Evolutionary conservation across 2,329 filamentous ascomycete species (phyloP).

Genomic region (Ophiocordyceps unilateralis): DNA sequence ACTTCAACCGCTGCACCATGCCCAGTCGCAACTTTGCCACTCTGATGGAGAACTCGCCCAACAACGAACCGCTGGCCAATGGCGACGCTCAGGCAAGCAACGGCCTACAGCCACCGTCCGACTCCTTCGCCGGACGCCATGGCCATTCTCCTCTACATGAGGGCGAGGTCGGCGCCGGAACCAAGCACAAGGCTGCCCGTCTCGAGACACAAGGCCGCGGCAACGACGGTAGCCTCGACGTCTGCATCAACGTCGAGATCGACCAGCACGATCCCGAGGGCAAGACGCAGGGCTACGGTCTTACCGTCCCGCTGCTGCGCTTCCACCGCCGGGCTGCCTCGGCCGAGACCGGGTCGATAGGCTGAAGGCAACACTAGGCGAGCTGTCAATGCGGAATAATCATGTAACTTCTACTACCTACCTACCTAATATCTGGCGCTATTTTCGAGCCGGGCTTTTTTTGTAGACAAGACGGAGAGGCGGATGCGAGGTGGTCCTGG

Average conservation of each 20-base stretch:
- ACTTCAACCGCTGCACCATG: slow-evolving; percentile 73
- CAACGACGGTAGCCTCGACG: slow-evolving; percentile 51
- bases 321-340: slow-evolving; percentile 7
- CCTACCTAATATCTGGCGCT: no score
- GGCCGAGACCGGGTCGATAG: neutral
- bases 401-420: no score
- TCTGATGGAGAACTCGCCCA: slow-evolving; percentile 71
- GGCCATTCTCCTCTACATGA: slow-evolving; percentile 54
- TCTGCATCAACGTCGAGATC: slow-evolving; percentile 75
- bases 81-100: slow-evolving; percentile 9
- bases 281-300: slow-evolving; percentile 63
- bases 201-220: slow-evolving; percentile 34
- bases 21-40: slow-evolving; percentile 87
- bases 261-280: slow-evolving; percentile 69
- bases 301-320: slow-evolving; percentile 62
- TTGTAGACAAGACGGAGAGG: no score
- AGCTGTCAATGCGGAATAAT: neutral
- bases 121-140: slow-evolving; percentile 31
- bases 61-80: slow-evolving; percentile 16
- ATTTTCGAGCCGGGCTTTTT: no score
- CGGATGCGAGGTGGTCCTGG: no score
- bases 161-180: slow-evolving; percentile 67
- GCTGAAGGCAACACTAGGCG: no score
- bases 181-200: slow-evolving; percentile 56
- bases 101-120: neutral